Evolutionary conservation across 2,329 filamentous ascomycete genomes (phyloP).

Genomic region (Aspergillus quadrilineatus): DNA sequence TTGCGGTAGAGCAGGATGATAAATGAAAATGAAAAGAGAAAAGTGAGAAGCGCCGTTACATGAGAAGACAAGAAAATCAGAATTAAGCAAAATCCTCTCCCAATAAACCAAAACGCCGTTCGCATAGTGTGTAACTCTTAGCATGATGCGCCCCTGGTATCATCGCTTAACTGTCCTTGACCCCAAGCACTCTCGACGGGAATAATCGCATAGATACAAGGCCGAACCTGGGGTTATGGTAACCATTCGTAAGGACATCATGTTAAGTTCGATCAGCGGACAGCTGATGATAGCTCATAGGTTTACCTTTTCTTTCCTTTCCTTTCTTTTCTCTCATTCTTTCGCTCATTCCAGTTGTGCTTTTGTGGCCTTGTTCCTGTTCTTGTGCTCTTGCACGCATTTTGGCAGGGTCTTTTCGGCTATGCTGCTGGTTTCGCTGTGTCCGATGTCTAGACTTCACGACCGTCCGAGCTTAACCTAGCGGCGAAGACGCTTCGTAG

Average conservation of each 20-base stretch:
- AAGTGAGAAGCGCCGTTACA: neutral
- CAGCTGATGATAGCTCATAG: neutral
- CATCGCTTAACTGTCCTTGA: neutral
- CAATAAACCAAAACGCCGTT: too few relatives aligned
- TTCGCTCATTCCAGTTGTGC: neutral
- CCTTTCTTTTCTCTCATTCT: neutral
- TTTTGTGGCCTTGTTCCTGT: neutral
- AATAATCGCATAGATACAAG: neutral
- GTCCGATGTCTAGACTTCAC: neutral
- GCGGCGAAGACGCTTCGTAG: neutral
- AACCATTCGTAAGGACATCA: neutral
- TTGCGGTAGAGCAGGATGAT: neutral
- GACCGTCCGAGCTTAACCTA: neutral
- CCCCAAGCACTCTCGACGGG: neutral
- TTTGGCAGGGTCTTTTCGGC: too few relatives aligned
- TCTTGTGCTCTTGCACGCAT: too few relatives aligned
- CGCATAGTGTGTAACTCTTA: neutral
- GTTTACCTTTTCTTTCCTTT: neutral
- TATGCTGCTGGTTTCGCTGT: neutral
- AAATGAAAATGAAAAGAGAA: neutral
- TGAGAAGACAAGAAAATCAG: too few relatives aligned
- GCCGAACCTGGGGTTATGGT: neutral
- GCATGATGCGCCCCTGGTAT: neutral
- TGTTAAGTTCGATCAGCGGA: neutral
- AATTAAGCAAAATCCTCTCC: too few relatives aligned